Evolutionary conservation across 495 filamentous ascomycete genomes (phyloP), one percentile per base, ranked within the genome.

Genomic region (Penicillium roqueforti): DNA sequence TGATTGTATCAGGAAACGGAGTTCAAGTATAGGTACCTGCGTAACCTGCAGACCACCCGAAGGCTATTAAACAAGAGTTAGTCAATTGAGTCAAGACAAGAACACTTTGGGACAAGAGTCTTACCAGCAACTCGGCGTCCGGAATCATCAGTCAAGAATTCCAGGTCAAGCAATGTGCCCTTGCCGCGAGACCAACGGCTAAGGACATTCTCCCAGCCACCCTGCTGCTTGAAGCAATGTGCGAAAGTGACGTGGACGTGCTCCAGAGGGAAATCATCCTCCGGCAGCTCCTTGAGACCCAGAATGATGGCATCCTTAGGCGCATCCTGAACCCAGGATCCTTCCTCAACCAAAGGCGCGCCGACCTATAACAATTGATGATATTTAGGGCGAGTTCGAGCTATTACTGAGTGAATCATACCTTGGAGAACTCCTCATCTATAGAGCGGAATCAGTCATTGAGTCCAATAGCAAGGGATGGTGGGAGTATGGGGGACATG

Each of bases 221-320:
- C 83, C 72, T 97, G 93, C 60, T 86, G 74, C 79, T 96, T 96
- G 76, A 91, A 95, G 74, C 82, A 88, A 64, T 83, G 80, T 37
- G 85, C 88, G 61, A 96, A 96, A 57, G 91, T 87, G 56, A 98
- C 82, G 69, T 92, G 88, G 13, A 83, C 82, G 62, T 97, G 90
- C 74, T 87, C 84, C 45, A 97, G 83, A 32, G 92, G 91, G 65
- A 91, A 91, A 29, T 85, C 83, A 61, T 95, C 87, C 65, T 95
- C 91, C 6, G 88, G 89, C 14, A 97, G 79, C 76, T 97, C 93
- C 80, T 98, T 98, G 44, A 98, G 79, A 34, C 93, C 92, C 55
- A 97, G 79, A 61, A 95, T 89, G 63, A 91, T 89, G 63, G 92
- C 83, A 53, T 90, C 83, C 57, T 79, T 75, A 20, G 93, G 90